Percentiles rank a stretch among this genome's conserved stretches.
phyloP scores from a whole-genome alignment of 164 flowering plant genomes.

The Santalum album region DNA sequence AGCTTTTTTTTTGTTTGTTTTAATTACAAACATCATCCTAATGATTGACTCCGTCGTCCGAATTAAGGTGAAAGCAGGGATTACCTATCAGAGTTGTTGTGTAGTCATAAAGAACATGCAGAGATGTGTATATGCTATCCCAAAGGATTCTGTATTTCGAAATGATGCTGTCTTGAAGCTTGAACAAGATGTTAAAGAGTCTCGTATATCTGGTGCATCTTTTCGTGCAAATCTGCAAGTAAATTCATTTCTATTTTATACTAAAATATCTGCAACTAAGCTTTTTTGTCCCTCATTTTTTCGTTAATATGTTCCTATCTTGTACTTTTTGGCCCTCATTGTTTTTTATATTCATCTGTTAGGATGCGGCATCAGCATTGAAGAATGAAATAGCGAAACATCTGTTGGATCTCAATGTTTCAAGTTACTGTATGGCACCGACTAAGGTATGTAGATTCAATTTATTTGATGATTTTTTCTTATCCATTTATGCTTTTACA shows the following conservation, averaged over 20 bases:
- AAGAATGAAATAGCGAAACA: slow-evolving; percentile 59
- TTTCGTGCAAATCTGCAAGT: slow-evolving; percentile 64
- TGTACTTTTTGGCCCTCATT: neutral
- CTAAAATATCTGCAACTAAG: neutral
- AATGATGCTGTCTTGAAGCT: slow-evolving; percentile 44
- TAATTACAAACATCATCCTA: no score
- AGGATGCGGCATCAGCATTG: slow-evolving; percentile 72
- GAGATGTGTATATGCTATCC: slow-evolving; percentile 88
- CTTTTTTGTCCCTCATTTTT: neutral
- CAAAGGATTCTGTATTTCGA: slow-evolving; percentile 43
- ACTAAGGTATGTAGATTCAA: slow-evolving; percentile 63
- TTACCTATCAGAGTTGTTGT: slow-evolving; percentile 75
- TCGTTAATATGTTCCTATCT: no score
- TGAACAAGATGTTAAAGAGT: slow-evolving; percentile 51
- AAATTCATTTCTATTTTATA: slow-evolving; percentile 5
- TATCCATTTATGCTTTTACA: neutral
- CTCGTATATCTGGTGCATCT: slow-evolving; percentile 34
- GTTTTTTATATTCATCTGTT: slow-evolving; percentile 4
- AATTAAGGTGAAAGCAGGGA: slow-evolving; percentile 80
- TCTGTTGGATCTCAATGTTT: slow-evolving; percentile 61
- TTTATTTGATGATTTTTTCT: neutral
- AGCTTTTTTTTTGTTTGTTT: neutral
- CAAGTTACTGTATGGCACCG: slow-evolving; percentile 75
- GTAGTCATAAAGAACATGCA: slow-evolving; percentile 84
- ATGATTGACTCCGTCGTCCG: no score